Conservation (phyloP, 805 yeast genomes). For the Candida broadrunensis region DNA sequence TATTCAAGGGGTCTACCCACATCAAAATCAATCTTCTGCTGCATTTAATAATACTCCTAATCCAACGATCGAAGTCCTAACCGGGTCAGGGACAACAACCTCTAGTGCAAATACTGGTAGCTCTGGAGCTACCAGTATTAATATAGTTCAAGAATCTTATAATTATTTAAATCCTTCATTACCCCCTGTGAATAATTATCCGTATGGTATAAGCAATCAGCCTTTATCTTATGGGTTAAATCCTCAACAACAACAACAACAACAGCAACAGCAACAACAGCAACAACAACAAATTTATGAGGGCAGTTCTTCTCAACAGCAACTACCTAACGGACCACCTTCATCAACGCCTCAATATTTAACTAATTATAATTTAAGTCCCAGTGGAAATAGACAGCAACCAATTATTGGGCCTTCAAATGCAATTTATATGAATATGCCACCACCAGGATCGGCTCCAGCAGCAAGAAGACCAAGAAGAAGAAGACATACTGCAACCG, state of each 20-base stretch:
- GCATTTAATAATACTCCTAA: background rate
- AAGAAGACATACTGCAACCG: slow-evolving; percentile 18
- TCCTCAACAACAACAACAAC: background rate
- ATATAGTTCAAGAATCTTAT: background rate
- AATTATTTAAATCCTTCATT: slow-evolving; percentile 2
- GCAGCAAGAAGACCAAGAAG: slow-evolving; percentile 5
- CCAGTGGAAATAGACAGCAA: slow-evolving; percentile 8
- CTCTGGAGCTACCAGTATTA: background rate
- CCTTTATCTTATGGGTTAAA: background rate
- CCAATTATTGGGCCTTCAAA: background rate
- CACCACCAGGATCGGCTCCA: slow-evolving; percentile 1
- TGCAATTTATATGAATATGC: background rate
- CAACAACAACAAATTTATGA: background rate
- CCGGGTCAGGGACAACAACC: background rate
- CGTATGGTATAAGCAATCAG: background rate
- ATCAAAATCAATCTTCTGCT: background rate
- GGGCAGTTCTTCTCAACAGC: too few species aligned
- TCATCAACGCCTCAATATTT: background rate
- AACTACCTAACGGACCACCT: background rate
- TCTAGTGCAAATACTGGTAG: background rate
- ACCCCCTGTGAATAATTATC: background rate
- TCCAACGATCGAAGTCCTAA: background rate
- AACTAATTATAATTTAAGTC: background rate
- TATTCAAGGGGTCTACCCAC: background rate
- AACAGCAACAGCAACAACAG: background rate